phyloP scores from a whole-genome alignment of 2,329 filamentous ascomycete species.

The Talaromyces pinophilus region DNA sequence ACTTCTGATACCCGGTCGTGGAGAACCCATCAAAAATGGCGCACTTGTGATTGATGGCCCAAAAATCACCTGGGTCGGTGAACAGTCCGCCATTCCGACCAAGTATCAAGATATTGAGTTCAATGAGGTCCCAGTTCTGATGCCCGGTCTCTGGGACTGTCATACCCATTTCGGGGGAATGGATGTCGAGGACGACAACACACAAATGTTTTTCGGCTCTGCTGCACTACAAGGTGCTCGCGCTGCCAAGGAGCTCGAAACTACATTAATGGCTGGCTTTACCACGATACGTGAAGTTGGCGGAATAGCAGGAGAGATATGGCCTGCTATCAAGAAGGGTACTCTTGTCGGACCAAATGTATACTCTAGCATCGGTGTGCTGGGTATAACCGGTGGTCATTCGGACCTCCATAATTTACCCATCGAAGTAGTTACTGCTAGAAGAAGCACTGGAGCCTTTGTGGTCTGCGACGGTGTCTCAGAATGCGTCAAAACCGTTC shows the following conservation, averaged over 20 bases:
- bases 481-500: conserved; percentile 49
- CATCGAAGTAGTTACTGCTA: conserved; percentile 36
- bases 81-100: conserved; percentile 32
- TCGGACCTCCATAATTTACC: conserved; percentile 49
- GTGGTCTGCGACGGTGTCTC: conserved; percentile 50
- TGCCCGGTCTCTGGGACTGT: conserved; percentile 58
- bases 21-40: conserved; percentile 44
- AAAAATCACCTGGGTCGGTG: conserved; percentile 47
- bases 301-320: conserved; percentile 51
- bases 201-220: conserved; percentile 26
- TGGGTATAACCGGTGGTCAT: conserved; percentile 55
- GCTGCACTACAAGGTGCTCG: conserved; percentile 45
- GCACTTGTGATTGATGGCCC: conserved; percentile 44
- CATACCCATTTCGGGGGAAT: conserved; percentile 53
- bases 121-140: conserved; percentile 46
- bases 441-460: conserved; percentile 36
- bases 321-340: conserved; percentile 48
- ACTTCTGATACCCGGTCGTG: conserved; percentile 53
- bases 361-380: conserved; percentile 48
- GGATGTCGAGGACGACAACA: conserved; percentile 27
- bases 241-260: conserved; percentile 44
- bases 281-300: conserved; percentile 55
- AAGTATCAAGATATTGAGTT: conserved; percentile 35
- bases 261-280: conserved; percentile 52
- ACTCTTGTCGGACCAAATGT: conserved; percentile 52